phyloP scores from a whole-genome alignment of 1,139 yeast genomes.

The Yamadazyma triangularis region DNA sequence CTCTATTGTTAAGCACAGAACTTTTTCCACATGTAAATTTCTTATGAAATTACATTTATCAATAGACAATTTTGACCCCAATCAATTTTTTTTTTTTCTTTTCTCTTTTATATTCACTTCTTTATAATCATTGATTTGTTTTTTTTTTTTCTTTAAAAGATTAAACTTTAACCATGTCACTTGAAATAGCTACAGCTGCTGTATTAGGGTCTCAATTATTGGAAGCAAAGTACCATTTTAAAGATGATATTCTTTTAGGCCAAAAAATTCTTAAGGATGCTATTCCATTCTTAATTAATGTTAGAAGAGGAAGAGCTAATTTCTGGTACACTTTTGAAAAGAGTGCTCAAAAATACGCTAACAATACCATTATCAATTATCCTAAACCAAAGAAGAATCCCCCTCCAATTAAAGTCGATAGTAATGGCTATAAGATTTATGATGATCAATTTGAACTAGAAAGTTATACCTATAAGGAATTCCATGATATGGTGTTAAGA shows the following conservation, averaged over 20 bases:
- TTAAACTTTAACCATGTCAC: too few relatives aligned
- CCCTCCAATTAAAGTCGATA: constrained; percentile 24
- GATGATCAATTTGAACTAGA: constrained; percentile 61
- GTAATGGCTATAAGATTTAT: constrained; percentile 30
- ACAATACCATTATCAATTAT: constrained; percentile 54
- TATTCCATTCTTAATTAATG: constrained; percentile 39
- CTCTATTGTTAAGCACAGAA: not conserved
- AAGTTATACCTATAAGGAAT: constrained; percentile 60
- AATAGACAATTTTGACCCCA: too few relatives aligned
- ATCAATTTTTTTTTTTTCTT: too few relatives aligned
- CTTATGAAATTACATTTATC: not conserved
- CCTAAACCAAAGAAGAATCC: constrained; percentile 50
- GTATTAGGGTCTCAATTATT: constrained; percentile 41
- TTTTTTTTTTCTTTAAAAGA: too few relatives aligned
- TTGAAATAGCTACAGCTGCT: constrained; percentile 44
- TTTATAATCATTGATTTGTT: too few relatives aligned
- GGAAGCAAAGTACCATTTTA: constrained; percentile 49
- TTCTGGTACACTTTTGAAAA: constrained; percentile 65
- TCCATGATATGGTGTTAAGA: constrained; percentile 61
- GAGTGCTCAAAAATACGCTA: constrained; percentile 46
- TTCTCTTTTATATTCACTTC: too few relatives aligned
- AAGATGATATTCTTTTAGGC: constrained; percentile 49
- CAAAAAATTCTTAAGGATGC: constrained; percentile 40
- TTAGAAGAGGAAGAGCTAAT: constrained; percentile 48
- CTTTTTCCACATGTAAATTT: not conserved